phyloP scores from a whole-genome alignment of 257 asterid genomes.

The Penstemon barbatus region DNA sequence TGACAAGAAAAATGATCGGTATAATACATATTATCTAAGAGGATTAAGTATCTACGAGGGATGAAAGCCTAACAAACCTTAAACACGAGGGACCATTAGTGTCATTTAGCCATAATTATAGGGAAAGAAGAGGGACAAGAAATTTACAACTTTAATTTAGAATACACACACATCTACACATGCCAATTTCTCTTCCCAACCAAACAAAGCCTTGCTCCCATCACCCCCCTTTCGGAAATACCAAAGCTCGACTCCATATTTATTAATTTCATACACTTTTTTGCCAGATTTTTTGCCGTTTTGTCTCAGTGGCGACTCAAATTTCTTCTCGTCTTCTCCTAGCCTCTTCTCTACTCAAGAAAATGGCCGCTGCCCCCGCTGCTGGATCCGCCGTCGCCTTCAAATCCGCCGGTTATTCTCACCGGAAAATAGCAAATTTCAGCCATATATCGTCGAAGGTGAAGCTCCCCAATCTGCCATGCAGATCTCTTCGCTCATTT shows the following conservation, averaged over 20 bases:
- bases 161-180: too few relatives aligned
- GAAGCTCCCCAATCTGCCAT: slow-evolving; percentile 44
- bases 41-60: too few relatives aligned
- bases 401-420: slow-evolving; percentile 37
- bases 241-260: slow-evolving; percentile 13
- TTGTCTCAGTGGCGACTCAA: slow-evolving; percentile 37
- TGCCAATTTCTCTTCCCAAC: too few relatives aligned
- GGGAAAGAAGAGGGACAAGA: too few relatives aligned
- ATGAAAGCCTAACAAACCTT: too few relatives aligned
- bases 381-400: slow-evolving; percentile 61
- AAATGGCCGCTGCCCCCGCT: slow-evolving; percentile 50
- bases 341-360: slow-evolving; percentile 10
- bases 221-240: slow-evolving; percentile 28
- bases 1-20: too few relatives aligned
- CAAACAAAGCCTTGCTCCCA: slow-evolving; percentile 12
- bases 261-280: background rate
- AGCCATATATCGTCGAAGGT: slow-evolving; percentile 30
- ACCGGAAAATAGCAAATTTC: slow-evolving; percentile 39
- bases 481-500: slow-evolving; percentile 50
- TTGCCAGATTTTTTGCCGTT: background rate
- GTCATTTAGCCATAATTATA: too few relatives aligned
- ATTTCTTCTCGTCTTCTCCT: slow-evolving; percentile 30
- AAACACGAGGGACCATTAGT: too few relatives aligned
- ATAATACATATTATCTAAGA: too few relatives aligned
- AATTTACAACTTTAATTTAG: too few relatives aligned